Base-by-base conservation (phyloP, 805 yeast species). In the Barnettozyma vustinii region DNA sequence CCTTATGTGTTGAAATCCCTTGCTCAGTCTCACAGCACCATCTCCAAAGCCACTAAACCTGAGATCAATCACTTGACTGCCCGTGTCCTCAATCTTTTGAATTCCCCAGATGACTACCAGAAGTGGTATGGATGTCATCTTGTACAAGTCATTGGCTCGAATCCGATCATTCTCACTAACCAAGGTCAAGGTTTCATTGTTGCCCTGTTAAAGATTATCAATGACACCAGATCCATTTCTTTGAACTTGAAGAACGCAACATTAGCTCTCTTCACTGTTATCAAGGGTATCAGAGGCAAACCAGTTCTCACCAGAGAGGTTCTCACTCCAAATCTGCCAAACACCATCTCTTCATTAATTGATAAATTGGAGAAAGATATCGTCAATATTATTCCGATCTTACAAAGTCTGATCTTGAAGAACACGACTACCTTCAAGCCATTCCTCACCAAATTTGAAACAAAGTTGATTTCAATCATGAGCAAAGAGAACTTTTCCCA, bases 361-460 rank as follows among this genome's bases (percentile, higher is more conserved):
- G 79, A 74, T 2, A 60, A 72, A 26, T 69, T 72, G 9, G 66
- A 67, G 18, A 70, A 71, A 18, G 64, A 65, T 44, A 47, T 57
- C 41, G 59, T 19, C 50, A 56, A 61, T 23, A 61, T 70, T 23
- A 59, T 78, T 27, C 70, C 72, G 13, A 61, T 74, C 15, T 59
- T 79, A 49, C 67, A 68, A 51, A 68, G 63, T 30, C 60, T 83
- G 23, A 68, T 84, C 32, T 62, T 66, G 37, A 69, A 76, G 49
- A 85, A 88, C 59, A 76, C 95, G 1, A 86, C 94, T 1, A 84
- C 95, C 2, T 87, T 87, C 61, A 78, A 91, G 64, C 96, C 96
- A 13, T 83, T 74, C 67, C 84, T 84, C 5, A 76, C 80, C 50
- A 83, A 81, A 56, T 79, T 77, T 54, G 80, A 81, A 56, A 64